A percentile compares a stretch with the other conserved stretches of the same genome.
phyloP scores from a whole-genome alignment of 305 asterid genomes.

The Withania somnifera region DNA sequence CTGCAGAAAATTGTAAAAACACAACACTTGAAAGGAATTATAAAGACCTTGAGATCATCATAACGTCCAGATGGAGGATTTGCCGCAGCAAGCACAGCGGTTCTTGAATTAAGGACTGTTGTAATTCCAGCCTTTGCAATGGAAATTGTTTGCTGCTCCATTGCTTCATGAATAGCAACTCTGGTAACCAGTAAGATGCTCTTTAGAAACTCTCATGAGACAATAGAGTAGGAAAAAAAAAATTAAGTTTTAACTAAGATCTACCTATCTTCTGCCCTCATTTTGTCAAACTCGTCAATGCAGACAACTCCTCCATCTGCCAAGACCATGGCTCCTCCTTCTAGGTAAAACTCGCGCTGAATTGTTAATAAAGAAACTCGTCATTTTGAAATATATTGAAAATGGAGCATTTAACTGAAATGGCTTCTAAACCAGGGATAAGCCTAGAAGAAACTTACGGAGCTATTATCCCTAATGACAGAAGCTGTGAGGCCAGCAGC shows the following conservation, averaged over 20 bases:
- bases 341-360: conserved; percentile 94
- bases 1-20: background rate
- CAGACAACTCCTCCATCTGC: conserved; percentile 99
- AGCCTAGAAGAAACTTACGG: conserved; percentile 50
- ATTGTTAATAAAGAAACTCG: conserved; percentile 9
- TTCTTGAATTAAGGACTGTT: conserved; percentile 95
- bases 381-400: background rate
- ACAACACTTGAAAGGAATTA: background rate
- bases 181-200: conserved; percentile 30
- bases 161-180: conserved; percentile 99
- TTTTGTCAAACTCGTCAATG: conserved; percentile 96
- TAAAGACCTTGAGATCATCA: conserved; percentile 84
- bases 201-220: conserved; percentile 4
- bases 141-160: conserved; percentile 99
- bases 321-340: conserved; percentile 99
- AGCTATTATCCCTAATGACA: conserved; percentile 88
- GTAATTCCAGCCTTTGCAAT: conserved; percentile 99
- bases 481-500: conserved; percentile 99
- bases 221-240: background rate
- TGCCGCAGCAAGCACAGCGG: conserved; percentile 99
- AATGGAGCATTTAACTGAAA: background rate
- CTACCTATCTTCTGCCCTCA: conserved; percentile 98
- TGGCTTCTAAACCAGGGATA: background rate
- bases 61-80: conserved; percentile 99
- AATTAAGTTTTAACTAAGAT: background rate